Evolutionary conservation across 2,329 filamentous ascomycete species (phyloP), one percentile per base, ranked within the genome.

Genomic region (Colletotrichum endophyticum): DNA sequence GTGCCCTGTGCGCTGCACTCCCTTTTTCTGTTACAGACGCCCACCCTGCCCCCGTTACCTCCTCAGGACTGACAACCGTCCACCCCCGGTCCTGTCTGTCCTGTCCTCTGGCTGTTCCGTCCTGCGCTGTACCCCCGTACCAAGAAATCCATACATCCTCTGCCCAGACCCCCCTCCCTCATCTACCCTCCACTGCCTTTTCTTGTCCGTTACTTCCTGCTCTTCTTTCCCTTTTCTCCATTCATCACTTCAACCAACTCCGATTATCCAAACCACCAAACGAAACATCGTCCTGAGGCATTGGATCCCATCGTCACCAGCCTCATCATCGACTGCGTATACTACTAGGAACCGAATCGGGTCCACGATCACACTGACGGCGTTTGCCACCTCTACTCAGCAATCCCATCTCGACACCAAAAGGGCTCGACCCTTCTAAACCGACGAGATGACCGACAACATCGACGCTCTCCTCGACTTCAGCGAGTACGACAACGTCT

Each of bases 381-480:
- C 57, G 39, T 49, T 71, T 7, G 64, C 57, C 57, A 66, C 28
- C 62, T 36, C 66, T 39, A 64, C n/a, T 7, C 9, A 69, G 2
- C 56, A 27, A 49, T 12, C 34, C n/a, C 34, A 49, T 6, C n/a
- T 63, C 70, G 64, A 76, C 44, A 57, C 32, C 63, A n/a, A 32
- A 32, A 62, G 73, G 73, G 70, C 67, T 73, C 70, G 36, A 73
- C 69, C 77, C 49, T 30, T 44, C 6, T 6, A 69, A 61, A n/a
- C 68, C 72, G 72, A 44, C 57, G 59, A 82, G 76, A 68, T 85
- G 81, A 81, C 81, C 79, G 87, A 89, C 80, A 87, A 89, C 72
- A 83, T 92, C 79, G 92, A 93, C 80, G 88, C 89, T 36, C 85
- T 93, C 63, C 85, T 93, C 82, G 91, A 93, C 80, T 87, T 93